Percentiles rank a stretch among this genome's conserved stretches.
These are phyloP conservation scores for Rhizophagus sp. DNA, from an alignment of 192 early-diverging fungal species.

Conservation along the genomic window DNA sequence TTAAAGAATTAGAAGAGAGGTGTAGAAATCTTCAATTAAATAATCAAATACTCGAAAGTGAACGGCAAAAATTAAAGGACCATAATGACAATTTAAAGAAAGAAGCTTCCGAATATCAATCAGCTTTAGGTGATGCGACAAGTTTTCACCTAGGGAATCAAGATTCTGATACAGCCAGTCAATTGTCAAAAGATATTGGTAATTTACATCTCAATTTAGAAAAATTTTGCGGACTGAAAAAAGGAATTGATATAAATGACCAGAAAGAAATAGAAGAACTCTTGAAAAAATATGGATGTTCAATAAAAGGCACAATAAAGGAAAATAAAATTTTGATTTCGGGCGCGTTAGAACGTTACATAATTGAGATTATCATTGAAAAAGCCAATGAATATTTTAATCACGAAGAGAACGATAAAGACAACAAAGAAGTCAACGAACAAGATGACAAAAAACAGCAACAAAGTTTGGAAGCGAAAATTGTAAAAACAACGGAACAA, in stretches of 20 bases:
- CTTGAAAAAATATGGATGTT: background rate
- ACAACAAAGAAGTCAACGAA: background rate
- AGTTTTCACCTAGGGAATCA: slow-evolving; percentile 5
- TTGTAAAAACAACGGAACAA: background rate
- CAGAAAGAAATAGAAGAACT: background rate
- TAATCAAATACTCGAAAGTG: too few relatives aligned
- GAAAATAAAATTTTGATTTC: background rate
- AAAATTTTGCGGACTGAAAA: background rate
- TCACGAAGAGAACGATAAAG: background rate
- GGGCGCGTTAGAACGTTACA: background rate
- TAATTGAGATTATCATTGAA: background rate
- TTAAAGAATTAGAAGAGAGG: too few relatives aligned
- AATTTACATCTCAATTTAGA: background rate
- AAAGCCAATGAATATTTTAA: background rate
- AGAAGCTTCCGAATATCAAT: slow-evolving; percentile 12
- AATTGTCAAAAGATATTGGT: slow-evolving; percentile 1
- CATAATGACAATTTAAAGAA: background rate
- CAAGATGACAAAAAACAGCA: background rate
- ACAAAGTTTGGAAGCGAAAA: background rate
- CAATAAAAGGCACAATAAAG: background rate
- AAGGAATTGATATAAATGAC: background rate
- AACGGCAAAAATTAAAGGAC: too few relatives aligned
- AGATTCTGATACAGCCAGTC: background rate
- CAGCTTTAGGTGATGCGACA: slow-evolving; percentile 16
- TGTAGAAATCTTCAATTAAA: too few relatives aligned